phyloP scores from a whole-genome alignment of 73 alveolate species.

The Tetrahymena malaccensis region DNA sequence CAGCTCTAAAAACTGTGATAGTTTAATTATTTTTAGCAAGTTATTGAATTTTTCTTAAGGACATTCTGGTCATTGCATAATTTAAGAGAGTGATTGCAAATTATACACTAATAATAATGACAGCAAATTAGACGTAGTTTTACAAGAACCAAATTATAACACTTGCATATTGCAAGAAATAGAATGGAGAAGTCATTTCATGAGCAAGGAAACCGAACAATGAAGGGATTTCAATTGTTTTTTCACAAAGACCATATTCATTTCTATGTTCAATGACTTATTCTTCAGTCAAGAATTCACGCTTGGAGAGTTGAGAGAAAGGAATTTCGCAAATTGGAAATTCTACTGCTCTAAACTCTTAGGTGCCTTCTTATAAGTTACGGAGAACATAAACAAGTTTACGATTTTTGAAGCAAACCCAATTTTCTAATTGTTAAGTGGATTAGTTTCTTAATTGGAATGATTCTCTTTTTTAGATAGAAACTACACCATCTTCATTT shows the following conservation, averaged over 20 bases:
- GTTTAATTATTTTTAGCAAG: neutral
- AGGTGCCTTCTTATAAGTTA: neutral
- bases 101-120: neutral
- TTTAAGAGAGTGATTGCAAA: neutral
- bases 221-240: constrained; percentile 4
- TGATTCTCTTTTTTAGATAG: neutral
- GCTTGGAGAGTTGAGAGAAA: neutral
- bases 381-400: neutral
- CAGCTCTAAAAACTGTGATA: neutral
- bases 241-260: constrained; percentile 6
- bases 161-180: constrained; percentile 3
- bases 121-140: constrained; percentile 18
- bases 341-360: neutral
- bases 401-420: neutral
- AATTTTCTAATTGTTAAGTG: neutral
- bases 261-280: neutral
- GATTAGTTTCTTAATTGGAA: neutral
- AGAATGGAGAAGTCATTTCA: constrained; percentile 30
- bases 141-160: neutral
- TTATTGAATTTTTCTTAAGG: neutral
- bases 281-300: neutral
- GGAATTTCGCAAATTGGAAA: neutral
- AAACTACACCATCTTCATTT: neutral
- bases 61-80: neutral
- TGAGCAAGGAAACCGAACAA: neutral